A percentile compares a stretch with the other conserved stretches of the same genome.
Conservation (phyloP, 768 basidiomycete species). For the Russula dissimulans region DNA sequence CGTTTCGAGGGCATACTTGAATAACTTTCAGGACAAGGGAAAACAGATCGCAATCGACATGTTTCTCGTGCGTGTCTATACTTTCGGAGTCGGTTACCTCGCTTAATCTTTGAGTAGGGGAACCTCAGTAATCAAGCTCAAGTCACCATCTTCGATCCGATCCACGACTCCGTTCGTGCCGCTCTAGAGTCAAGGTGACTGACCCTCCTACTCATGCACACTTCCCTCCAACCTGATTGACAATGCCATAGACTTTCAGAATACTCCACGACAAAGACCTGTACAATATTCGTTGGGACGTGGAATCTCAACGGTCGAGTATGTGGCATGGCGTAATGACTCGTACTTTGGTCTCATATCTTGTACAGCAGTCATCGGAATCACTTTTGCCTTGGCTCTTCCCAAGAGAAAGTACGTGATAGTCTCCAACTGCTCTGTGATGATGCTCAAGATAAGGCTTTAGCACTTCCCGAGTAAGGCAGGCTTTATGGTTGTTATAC, state of each 20-base stretch:
- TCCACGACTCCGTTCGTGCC: slow-evolving; percentile 77
- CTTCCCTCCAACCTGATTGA: not conserved
- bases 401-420: slow-evolving; percentile 60
- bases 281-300: slow-evolving; percentile 77
- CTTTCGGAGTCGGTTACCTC: not conserved
- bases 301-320: slow-evolving; percentile 96
- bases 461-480: slow-evolving; percentile 40
- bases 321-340: slow-evolving; percentile 20
- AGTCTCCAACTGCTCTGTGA: not conserved
- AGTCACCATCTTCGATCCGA: slow-evolving; percentile 88
- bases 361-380: slow-evolving; percentile 64
- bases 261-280: slow-evolving; percentile 70
- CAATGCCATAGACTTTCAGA: slow-evolving; percentile 50
- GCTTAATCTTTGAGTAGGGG: slow-evolving; percentile 46
- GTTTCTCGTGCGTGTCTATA: slow-evolving; percentile 59
- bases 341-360: not conserved
- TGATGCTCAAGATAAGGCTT: not conserved
- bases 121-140: slow-evolving; percentile 82
- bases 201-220: slow-evolving; percentile 8
- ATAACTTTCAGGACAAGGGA: slow-evolving; percentile 92
- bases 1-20: slow-evolving; percentile 91
- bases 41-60: slow-evolving; percentile 95
- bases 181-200: slow-evolving; percentile 60
- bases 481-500: slow-evolving; percentile 11
- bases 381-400: slow-evolving; percentile 86